Base-by-base conservation (phyloP, 192 early-diverging fungal species). In the Ambispora gerdemannii region DNA sequence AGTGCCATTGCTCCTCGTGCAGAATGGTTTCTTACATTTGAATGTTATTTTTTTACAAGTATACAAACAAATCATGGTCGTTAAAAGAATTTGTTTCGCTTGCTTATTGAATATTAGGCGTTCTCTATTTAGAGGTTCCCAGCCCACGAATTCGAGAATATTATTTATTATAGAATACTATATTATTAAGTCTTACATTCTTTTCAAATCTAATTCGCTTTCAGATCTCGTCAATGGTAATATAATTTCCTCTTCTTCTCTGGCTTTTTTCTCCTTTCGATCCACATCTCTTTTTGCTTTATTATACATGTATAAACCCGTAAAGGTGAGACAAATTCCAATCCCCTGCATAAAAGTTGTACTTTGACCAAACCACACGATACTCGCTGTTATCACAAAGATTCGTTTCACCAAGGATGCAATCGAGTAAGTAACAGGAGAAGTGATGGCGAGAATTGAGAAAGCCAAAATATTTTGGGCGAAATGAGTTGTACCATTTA, bases 371-470 rank as follows among this genome's bases (percentile, higher is more conserved):
- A 93, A 93, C 80, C 90, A 96, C 11, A 93, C 60, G 51, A 96
- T 92, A 55, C 84, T 82, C 30, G 90, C 87, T 25, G 88, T 84
- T 77, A 96, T 95, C 28, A 96, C 93, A 73, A 92, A 86, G 55
- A 96, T 93, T n/a, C 94, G 86, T 77, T 96, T 96, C 62, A 93
- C 78, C 63, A 96, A 82, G 2, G 88, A 90, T 6, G 90, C 87
- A 55, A 96, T 92, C 17, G 88, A 90, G 76, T 94, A 96, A 0
- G 92, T 94, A 33, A 96, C 91, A 1, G 93, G 91, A 1, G 86
- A 88, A 3, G 92, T 91, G 49, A 89, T 73, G 1, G 86, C 79
- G 24, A 95, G 79, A 17, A 93, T 82, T 24, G 83, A 87, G 77
- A 96, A 92, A 3, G 92, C 91, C 62, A 95, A 84, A 51, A 88